phyloP scores from a whole-genome alignment of 2,329 filamentous ascomycete species.

The Phoma herbarum region DNA sequence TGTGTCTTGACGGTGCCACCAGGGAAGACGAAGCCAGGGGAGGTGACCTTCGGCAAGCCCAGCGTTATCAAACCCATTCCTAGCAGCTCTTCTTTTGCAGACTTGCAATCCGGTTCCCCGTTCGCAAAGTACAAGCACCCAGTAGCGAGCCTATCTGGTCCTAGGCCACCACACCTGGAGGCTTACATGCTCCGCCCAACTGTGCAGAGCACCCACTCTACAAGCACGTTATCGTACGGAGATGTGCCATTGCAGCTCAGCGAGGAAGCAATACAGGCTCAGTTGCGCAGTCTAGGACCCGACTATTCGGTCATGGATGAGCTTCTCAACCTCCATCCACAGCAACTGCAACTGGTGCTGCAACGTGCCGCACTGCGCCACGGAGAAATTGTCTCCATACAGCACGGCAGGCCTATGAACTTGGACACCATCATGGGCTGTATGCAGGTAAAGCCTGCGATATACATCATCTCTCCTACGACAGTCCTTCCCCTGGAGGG shows the following conservation, averaged over 20 bases:
- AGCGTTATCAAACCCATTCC: constrained; percentile 5
- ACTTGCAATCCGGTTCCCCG: too few relatives aligned
- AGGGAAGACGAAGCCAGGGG: neutral
- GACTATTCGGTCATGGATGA: constrained; percentile 31
- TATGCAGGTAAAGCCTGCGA: neutral
- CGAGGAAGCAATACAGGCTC: constrained; percentile 4
- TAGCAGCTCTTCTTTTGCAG: neutral
- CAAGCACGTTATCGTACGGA: neutral
- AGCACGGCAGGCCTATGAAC: constrained; percentile 16
- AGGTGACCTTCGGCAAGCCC: constrained; percentile 4
- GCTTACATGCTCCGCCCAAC: constrained; percentile 6
- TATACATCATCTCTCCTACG: constrained; percentile 9
- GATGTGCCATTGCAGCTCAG: neutral
- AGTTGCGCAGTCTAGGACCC: neutral
- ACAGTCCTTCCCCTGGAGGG: neutral
- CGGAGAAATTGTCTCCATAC: constrained; percentile 27
- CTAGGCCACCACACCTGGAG: constrained; percentile 4
- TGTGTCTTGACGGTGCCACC: neutral
- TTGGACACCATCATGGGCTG: neutral
- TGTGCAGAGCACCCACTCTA: neutral
- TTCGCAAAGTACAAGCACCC: constrained; percentile 1
- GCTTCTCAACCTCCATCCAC: constrained; percentile 23
- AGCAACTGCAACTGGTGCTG: constrained; percentile 29
- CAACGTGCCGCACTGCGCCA: constrained; percentile 19
- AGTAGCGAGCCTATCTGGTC: neutral